Evolutionary conservation across 768 basidiomycete species (phyloP).

Genomic region (Boletus sp.): DNA sequence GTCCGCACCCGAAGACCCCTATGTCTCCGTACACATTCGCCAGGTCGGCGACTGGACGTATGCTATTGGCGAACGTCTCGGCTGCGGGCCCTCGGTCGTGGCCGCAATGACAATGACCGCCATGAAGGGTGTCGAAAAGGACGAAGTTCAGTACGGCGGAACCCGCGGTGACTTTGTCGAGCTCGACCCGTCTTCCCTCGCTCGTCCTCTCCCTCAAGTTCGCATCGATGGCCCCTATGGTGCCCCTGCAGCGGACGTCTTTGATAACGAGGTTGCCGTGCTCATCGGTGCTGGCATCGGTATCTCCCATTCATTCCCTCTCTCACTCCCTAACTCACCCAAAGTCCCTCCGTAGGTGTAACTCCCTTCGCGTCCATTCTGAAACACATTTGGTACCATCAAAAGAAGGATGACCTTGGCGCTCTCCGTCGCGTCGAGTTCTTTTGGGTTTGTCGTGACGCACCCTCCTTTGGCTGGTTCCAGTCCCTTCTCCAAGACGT

Average conservation of each 20-base stretch:
- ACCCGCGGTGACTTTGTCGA: conserved; percentile 81
- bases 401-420: conserved; percentile 72
- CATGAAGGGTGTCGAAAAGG: conserved; percentile 72
- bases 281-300: conserved; percentile 93
- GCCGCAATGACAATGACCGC: conserved; percentile 75
- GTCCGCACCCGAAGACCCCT: conserved; percentile 91
- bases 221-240: conserved; percentile 92
- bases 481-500: conserved; percentile 84
- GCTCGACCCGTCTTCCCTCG: conserved; percentile 50
- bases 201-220: conserved; percentile 60
- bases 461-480: conserved; percentile 99
- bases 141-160: conserved; percentile 38
- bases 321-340: neutral
- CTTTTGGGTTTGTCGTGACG: conserved; percentile 90
- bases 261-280: conserved; percentile 82
- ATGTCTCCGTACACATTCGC: conserved; percentile 87
- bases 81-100: conserved; percentile 73
- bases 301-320: conserved; percentile 28
- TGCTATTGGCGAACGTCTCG: conserved; percentile 81
- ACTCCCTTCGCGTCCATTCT: conserved; percentile 94
- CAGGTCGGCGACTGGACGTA: conserved; percentile 90
- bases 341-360: conserved; percentile 49
- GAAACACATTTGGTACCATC: conserved; percentile 95
- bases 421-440: conserved; percentile 87
- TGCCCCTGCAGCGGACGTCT: conserved; percentile 90